Evolutionary conservation across 352 stramenopile species (phyloP), one percentile per base, ranked within the genome.

Genomic region (Globisporangium paroecandrum): DNA sequence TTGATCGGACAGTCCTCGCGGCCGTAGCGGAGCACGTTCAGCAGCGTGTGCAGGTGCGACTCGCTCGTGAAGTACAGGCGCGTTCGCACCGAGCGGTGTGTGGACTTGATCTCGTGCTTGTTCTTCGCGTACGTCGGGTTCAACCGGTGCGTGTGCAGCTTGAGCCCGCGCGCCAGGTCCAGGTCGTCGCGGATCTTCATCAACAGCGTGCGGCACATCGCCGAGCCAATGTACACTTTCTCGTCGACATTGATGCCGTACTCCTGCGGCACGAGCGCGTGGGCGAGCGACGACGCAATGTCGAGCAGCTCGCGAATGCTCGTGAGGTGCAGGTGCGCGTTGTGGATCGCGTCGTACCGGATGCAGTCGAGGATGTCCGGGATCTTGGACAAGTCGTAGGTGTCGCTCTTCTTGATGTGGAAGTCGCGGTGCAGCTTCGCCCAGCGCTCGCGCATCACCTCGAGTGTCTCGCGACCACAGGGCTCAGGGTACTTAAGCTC

Each of bases 31-130:
- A 99, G 75, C 18, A 99, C 94, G 73, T 99, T 99, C 34, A 99
- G 74, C 32, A 99, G 75, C 4, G 96, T 94, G 77, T 99, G 98
- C 62, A 99, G 76, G 74, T 99, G 98, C 46, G 89, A 96, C 79
- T 99, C 98, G 32, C 94, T 99, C 20, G 98, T 99, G 73, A 99
- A 99, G 74, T 99, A 99, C 20, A 99, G 82, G 1, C 98, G 91
- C 32, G 98, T 99, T 66, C 98, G 96, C 62, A 99, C 97, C 7
- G 95, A 92, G 38, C 98, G 88, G 55, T 98, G 94, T 65, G 98
- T 93, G 15, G 95, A 98, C 73, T 94, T 96, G 74, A 96, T 83
- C 55, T 81, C 73, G 62, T 86, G 71, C 66, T 89, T 86, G 71
- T 91, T 87, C 69, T 91, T 93, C 13, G 82, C 86, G 70, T 94